Percentiles rank a stretch among this genome's conserved stretches.
These are phyloP conservation scores for Dalbergia oliveri DNA, from an alignment of 306 rosid species.

Conservation along the genomic window DNA sequence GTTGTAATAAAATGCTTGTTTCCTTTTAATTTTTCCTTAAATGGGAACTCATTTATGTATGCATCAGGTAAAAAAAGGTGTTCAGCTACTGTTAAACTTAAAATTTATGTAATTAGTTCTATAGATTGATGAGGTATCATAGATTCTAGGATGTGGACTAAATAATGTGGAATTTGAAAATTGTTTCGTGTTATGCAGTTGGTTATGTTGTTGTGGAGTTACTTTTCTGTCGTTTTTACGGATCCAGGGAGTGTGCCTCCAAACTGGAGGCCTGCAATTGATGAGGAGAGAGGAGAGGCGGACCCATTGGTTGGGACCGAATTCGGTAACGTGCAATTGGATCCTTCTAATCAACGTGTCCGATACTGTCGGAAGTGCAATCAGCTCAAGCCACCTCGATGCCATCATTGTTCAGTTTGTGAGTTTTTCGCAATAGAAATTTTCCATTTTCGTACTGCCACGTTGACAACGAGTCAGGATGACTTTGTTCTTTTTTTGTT, in stretches of 20 bases:
- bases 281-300: slow-evolving; percentile 94
- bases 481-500: slow-evolving; percentile 29
- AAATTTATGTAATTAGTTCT: not conserved
- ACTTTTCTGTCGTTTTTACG: slow-evolving; percentile 90
- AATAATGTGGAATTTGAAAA: slow-evolving; percentile 35
- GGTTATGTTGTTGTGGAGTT: slow-evolving; percentile 97
- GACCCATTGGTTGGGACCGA: slow-evolving; percentile 82
- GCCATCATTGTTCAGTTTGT: slow-evolving; percentile 99
- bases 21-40: not conserved
- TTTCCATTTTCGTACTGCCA: slow-evolving; percentile 17
- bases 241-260: slow-evolving; percentile 96
- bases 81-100: not conserved
- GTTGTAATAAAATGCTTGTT: slow-evolving; percentile 22
- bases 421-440: slow-evolving; percentile 50
- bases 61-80: not conserved
- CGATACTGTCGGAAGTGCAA: slow-evolving; percentile 91
- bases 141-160: slow-evolving; percentile 18
- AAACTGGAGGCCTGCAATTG: slow-evolving; percentile 87
- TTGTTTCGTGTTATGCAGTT: slow-evolving; percentile 65
- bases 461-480: slow-evolving; percentile 18
- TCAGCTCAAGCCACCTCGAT: slow-evolving; percentile 89
- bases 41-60: slow-evolving; percentile 2
- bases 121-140: slow-evolving; percentile 9
- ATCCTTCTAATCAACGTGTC: slow-evolving; percentile 64
- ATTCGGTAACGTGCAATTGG: slow-evolving; percentile 57